Conservation (phyloP, 208 protist genomes). For the Entamoeba histolytica region DNA sequence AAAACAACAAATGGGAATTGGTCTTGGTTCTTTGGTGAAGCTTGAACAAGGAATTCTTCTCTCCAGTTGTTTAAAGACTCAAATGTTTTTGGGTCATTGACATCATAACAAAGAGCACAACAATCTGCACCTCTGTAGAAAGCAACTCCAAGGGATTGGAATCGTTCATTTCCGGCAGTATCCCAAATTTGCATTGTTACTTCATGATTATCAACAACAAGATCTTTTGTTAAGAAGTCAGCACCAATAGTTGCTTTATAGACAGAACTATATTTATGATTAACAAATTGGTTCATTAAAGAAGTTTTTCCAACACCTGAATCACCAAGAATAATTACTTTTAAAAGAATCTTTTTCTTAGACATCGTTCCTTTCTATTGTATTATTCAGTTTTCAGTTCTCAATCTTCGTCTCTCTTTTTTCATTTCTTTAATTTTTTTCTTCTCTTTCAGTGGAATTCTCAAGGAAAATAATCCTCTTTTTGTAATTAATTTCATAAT, state of each 20-base stretch:
- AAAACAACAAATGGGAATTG: slow-evolving; percentile 34
- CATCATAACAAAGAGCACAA: slow-evolving; percentile 61
- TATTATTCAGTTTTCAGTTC: no score
- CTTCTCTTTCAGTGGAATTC: no score
- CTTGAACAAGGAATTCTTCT: slow-evolving; percentile 22
- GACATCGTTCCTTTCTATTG: background rate
- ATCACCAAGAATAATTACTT: background rate
- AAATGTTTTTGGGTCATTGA: slow-evolving; percentile 28
- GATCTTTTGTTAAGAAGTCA: slow-evolving; percentile 17
- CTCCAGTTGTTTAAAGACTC: slow-evolving; percentile 28
- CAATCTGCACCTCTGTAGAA: slow-evolving; percentile 93
- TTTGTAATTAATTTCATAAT: no score
- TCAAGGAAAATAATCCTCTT: no score
- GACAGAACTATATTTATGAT: background rate
- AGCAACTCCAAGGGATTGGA: slow-evolving; percentile 83
- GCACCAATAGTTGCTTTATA: slow-evolving; percentile 38
- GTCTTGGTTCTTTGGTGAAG: slow-evolving; percentile 5
- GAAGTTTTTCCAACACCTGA: background rate
- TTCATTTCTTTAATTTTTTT: no score
- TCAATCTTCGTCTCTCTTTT: no score
- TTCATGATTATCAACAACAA: background rate
- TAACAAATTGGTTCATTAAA: background rate
- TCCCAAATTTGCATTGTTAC: slow-evolving; percentile 27
- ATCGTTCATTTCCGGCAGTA: slow-evolving; percentile 87
- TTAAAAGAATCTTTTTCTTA: background rate